These are phyloP conservation scores for Coelastrella sp. DNA, from an alignment of 139 green algal species.

Conservation along the genomic window DNA sequence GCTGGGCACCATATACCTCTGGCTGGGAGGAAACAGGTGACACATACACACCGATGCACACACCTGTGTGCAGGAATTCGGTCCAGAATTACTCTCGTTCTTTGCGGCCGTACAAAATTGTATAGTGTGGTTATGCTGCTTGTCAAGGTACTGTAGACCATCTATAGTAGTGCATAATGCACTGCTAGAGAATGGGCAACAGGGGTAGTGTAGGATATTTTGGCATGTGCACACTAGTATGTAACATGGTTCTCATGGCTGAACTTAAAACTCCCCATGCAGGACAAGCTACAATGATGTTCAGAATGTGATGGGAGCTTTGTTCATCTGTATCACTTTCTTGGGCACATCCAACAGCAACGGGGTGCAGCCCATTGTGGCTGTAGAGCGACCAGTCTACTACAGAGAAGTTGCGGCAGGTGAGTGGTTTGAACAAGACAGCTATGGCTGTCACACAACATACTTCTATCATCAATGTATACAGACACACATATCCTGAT, in stretches of 20 bases:
- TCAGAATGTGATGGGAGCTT: constrained; percentile 71
- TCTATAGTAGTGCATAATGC: too few species aligned
- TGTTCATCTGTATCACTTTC: constrained; percentile 67
- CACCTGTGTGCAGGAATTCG: neutral
- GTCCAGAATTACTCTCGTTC: neutral
- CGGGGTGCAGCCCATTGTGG: constrained; percentile 48
- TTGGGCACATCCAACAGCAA: constrained; percentile 40
- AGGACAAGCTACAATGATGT: constrained; percentile 52
- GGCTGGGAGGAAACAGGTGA: constrained; percentile 14
- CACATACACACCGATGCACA: neutral
- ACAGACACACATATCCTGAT: too few species aligned
- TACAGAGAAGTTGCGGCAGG: constrained; percentile 50
- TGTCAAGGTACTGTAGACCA: too few species aligned
- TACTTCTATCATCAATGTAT: too few species aligned
- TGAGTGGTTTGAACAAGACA: too few species aligned
- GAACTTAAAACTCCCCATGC: neutral
- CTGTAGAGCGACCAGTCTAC: constrained; percentile 35
- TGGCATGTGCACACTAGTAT: neutral
- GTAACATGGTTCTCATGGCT: neutral
- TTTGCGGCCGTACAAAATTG: too few species aligned
- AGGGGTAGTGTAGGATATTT: too few species aligned
- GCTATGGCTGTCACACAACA: too few species aligned
- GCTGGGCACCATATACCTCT: constrained; percentile 34
- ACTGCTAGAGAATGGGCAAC: too few species aligned
- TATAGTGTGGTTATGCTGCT: too few species aligned